phyloP scores from a whole-genome alignment of 495 filamentous ascomycete species.

The Jackrogersella multiformis region DNA sequence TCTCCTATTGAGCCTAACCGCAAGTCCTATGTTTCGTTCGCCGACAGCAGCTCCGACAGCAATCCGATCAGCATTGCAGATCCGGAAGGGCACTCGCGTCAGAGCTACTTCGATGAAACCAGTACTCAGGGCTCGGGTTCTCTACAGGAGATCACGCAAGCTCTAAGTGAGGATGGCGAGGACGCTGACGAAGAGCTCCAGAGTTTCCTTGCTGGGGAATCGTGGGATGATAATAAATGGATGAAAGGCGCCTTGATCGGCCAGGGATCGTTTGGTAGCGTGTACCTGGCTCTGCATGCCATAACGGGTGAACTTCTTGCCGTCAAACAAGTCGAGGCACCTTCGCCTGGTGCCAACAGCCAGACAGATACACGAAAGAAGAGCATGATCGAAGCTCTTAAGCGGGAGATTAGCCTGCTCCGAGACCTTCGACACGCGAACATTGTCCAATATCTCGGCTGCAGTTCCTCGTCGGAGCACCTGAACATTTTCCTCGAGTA shows the following conservation, averaged over 20 bases:
- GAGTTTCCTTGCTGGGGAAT: conserved; percentile 86
- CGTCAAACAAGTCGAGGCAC: conserved; percentile 97
- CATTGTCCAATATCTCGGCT: conserved; percentile 97
- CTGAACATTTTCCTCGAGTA: conserved; percentile 99
- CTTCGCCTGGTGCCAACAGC: conserved; percentile 78
- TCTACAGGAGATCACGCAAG: conserved; percentile 64
- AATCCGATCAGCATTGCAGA: conserved; percentile 73
- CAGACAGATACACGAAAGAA: conserved; percentile 90
- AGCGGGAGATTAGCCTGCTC: conserved; percentile 93
- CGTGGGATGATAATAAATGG: conserved; percentile 95
- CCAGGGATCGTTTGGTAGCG: conserved; percentile 95
- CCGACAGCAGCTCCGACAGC: conserved; percentile 77
- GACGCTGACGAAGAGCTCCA: conserved; percentile 82
- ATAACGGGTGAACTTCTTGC: conserved; percentile 98
- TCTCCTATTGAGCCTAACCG: conserved; percentile 88
- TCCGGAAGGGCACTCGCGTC: conserved; percentile 72
- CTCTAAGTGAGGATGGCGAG: conserved; percentile 87
- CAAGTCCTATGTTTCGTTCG: conserved; percentile 95
- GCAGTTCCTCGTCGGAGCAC: conserved; percentile 86
- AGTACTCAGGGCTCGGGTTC: conserved; percentile 70
- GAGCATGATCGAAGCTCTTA: conserved; percentile 95
- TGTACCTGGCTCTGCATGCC: conserved; percentile 95
- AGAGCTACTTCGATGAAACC: conserved; percentile 87
- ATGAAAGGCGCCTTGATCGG: conserved; percentile 99
- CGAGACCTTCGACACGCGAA: conserved; percentile 95